Percentiles rank a stretch among this genome's conserved stretches.
Conservation (phyloP, 352 stramenopile genomes). For the Plasmopara muralis region DNA sequence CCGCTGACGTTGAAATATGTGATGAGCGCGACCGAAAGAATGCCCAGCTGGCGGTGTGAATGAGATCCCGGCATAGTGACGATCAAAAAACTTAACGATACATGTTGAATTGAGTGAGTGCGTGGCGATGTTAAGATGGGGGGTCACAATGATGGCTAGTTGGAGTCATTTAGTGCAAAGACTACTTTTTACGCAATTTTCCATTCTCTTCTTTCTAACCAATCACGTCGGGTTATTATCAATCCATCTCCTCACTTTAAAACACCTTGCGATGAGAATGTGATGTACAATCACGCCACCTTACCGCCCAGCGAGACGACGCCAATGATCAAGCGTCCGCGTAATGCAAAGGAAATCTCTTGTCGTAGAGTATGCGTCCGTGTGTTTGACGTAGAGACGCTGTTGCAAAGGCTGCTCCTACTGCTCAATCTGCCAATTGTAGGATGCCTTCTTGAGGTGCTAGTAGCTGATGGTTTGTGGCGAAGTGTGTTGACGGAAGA, state of each 20-base stretch:
- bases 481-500: slow-evolving; percentile 14
- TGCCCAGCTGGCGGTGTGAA: slow-evolving; percentile 55
- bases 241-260: no score
- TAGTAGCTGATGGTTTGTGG: slow-evolving; percentile 23
- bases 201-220: no score
- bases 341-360: slow-evolving; percentile 27
- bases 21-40: slow-evolving; percentile 65
- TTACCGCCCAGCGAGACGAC: background rate
- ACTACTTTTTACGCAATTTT: no score
- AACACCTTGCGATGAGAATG: slow-evolving; percentile 9
- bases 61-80: slow-evolving; percentile 45
- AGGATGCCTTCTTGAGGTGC: slow-evolving; percentile 25
- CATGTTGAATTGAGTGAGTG: no score
- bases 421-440: slow-evolving; percentile 23
- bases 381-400: slow-evolving; percentile 29
- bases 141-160: no score
- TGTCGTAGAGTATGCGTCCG: slow-evolving; percentile 1
- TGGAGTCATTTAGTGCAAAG: no score
- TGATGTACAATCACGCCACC: slow-evolving; percentile 7
- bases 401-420: slow-evolving; percentile 24
- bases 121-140: no score
- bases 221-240: no score
- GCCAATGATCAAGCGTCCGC: background rate
- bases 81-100: background rate
- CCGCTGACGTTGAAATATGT: slow-evolving; percentile 78